A percentile compares a stretch with the other conserved stretches of the same genome.
Evolutionary conservation across 805 yeast genomes (phyloP).

Genomic region (Saturnispora zaruensis): DNA sequence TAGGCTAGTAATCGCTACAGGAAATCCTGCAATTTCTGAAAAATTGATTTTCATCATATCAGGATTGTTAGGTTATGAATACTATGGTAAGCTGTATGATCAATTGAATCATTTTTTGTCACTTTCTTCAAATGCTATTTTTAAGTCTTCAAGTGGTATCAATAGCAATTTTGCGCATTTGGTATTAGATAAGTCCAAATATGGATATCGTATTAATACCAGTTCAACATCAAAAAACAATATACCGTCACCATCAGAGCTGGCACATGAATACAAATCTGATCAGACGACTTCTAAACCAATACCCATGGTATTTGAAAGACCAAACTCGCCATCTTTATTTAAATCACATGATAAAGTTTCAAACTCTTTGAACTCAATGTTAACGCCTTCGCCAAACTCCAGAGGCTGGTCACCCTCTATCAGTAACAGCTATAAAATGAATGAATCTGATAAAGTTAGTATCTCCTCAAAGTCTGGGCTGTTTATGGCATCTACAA

Average conservation of each 20-base stretch:
- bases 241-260: background rate
- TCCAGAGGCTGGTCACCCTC: slow-evolving; percentile 10
- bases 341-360: background rate
- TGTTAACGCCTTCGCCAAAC: slow-evolving; percentile 2
- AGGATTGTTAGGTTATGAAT: slow-evolving; percentile 37
- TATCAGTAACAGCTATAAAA: background rate
- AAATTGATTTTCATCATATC: slow-evolving; percentile 44
- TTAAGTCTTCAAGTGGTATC: background rate
- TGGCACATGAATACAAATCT: background rate
- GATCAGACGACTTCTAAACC: slow-evolving; percentile 5
- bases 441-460: background rate
- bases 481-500: background rate
- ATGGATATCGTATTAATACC: background rate
- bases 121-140: slow-evolving; percentile 1
- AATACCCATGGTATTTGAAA: slow-evolving; percentile 12
- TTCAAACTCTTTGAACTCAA: background rate
- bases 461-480: slow-evolving; percentile 4
- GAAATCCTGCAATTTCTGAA: slow-evolving; percentile 49
- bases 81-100: slow-evolving; percentile 14
- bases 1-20: slow-evolving; percentile 45
- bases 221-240: background rate
- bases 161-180: background rate
- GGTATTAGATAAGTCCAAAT: background rate
- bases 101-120: slow-evolving; percentile 5
- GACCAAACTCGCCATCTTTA: slow-evolving; percentile 18